Evolutionary conservation across 768 basidiomycete species (phyloP).

Genomic region (Sarcodon aspratus): DNA sequence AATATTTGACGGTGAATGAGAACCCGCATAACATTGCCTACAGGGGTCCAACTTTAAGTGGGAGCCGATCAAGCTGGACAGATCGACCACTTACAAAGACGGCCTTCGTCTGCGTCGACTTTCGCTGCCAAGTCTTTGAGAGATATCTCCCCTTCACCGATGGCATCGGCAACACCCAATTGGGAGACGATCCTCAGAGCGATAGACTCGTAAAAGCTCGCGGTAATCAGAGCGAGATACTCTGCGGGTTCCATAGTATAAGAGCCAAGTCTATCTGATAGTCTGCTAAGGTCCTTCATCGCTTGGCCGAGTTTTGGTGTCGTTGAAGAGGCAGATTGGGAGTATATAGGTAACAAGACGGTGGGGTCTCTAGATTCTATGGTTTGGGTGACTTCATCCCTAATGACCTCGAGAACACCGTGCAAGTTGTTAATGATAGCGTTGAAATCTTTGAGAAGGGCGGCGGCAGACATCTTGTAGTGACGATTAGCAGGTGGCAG

Average conservation of each 20-base stretch:
- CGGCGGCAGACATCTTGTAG: background rate
- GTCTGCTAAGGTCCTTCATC: background rate
- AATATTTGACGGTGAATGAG: background rate
- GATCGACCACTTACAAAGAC: background rate
- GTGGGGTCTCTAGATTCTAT: background rate
- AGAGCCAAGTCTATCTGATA: background rate
- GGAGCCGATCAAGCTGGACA: background rate
- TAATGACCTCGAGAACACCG: background rate
- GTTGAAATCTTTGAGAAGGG: background rate
- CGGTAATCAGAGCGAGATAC: background rate
- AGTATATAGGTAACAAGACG: background rate
- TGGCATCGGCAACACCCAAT: background rate
- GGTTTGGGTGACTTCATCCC: background rate
- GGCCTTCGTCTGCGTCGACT: background rate
- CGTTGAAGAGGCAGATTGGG: background rate
- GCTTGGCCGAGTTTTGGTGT: background rate
- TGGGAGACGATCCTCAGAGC: background rate
- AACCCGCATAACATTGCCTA: background rate
- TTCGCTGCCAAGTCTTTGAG: background rate
- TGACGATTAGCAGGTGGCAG: no score
- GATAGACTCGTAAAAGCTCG: background rate
- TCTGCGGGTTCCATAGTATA: background rate
- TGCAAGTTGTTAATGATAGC: background rate
- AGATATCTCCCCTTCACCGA: background rate
- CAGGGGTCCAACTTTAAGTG: background rate